Evolutionary conservation across 192 early-diverging fungal genomes (phyloP).

Genomic region (Lunasporangiospora selenospora): DNA sequence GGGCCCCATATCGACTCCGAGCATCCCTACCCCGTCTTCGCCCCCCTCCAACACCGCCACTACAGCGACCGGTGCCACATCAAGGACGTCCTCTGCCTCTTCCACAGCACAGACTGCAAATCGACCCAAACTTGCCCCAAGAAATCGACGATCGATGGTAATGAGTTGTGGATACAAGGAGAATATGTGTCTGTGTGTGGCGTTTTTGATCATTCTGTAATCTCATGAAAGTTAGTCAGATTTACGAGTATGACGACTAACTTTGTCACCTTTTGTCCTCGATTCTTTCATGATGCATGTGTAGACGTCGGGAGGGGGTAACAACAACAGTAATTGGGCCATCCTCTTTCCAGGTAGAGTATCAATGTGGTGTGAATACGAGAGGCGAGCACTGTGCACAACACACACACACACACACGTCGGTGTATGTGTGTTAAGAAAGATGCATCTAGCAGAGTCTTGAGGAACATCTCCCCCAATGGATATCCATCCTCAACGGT

Average conservation of each 20-base stretch:
- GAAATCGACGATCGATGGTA: slow-evolving; percentile 37
- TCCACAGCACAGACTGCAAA: too few relatives aligned
- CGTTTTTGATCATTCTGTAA: too few relatives aligned
- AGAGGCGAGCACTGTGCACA: too few relatives aligned
- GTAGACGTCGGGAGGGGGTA: slow-evolving; percentile 31
- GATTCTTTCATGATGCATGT: neutral
- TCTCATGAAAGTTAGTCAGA: neutral
- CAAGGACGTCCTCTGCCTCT: too few relatives aligned
- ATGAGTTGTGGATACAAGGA: neutral
- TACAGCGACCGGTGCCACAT: neutral
- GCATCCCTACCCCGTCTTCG: neutral
- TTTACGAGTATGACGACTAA: slow-evolving; percentile 1
- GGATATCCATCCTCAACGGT: too few relatives aligned
- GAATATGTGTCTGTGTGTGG: too few relatives aligned
- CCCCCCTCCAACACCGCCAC: neutral
- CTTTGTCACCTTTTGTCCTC: neutral
- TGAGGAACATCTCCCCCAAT: too few relatives aligned
- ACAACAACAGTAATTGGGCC: slow-evolving; percentile 38
- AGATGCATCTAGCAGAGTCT: too few relatives aligned
- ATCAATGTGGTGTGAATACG: too few relatives aligned
- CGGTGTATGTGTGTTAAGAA: too few relatives aligned
- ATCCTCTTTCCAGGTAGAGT: slow-evolving; percentile 44
- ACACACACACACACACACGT: too few relatives aligned
- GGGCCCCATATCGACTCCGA: neutral
- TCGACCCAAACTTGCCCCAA: slow-evolving; percentile 18